Evolutionary conservation across 768 basidiomycete species (phyloP).

Genomic region (Crepidotus variabilis): DNA sequence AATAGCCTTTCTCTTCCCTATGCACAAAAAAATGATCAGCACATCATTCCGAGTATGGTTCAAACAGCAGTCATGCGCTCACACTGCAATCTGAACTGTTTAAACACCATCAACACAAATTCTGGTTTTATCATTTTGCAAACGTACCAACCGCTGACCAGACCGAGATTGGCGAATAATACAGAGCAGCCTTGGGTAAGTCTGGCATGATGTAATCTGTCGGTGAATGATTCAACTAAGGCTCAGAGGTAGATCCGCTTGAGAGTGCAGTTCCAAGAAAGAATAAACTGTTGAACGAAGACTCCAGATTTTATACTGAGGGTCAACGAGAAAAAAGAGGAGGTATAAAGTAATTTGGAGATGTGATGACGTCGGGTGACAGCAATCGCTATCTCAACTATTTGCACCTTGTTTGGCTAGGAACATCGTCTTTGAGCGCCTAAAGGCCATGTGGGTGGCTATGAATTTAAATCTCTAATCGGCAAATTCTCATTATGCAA

Average conservation of each 20-base stretch:
- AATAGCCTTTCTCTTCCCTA: conserved; percentile 82
- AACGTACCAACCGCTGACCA: conserved; percentile 64
- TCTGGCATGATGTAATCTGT: conserved; percentile 14
- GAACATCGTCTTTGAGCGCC: too few species aligned
- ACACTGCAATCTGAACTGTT: neutral
- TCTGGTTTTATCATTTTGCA: neutral
- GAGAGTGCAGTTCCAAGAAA: neutral
- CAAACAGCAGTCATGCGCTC: neutral
- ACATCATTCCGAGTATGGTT: neutral
- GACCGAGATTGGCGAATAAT: conserved; percentile 55
- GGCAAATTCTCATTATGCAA: too few species aligned
- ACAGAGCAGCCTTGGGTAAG: conserved; percentile 78
- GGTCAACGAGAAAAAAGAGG: too few species aligned
- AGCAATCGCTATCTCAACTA: too few species aligned
- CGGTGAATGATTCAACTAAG: neutral
- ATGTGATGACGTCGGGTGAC: too few species aligned
- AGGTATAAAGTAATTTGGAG: too few species aligned
- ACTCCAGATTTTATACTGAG: neutral
- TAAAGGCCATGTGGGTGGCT: too few species aligned
- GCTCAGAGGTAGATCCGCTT: neutral
- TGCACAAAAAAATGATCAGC: neutral
- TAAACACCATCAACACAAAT: too few species aligned
- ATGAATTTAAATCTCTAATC: too few species aligned
- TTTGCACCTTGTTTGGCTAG: too few species aligned
- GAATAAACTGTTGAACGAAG: neutral